Evolutionary conservation across 495 filamentous ascomycete genomes (phyloP).

Genomic region (Podospora comata): DNA sequence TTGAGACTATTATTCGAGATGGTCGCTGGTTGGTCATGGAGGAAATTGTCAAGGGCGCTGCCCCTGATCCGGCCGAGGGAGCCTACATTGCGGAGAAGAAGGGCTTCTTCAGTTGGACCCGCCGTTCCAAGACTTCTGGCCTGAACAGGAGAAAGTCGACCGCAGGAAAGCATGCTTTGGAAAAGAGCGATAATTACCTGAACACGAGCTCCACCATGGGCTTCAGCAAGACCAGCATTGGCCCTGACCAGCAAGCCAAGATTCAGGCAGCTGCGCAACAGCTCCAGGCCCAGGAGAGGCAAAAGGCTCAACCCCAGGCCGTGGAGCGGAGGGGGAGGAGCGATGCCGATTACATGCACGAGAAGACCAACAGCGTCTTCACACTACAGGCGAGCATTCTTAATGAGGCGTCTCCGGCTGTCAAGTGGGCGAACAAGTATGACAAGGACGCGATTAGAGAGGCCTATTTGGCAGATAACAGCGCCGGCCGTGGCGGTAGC

Average conservation of each 20-base stretch:
- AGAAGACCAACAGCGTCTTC: constrained; percentile 87
- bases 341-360: constrained; percentile 54
- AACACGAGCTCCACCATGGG: constrained; percentile 46
- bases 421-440: constrained; percentile 92
- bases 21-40: constrained; percentile 92
- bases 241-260: constrained; percentile 84
- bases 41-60: constrained; percentile 93
- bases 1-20: constrained; percentile 79
- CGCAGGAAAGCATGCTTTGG: constrained; percentile 41
- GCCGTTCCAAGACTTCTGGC: constrained; percentile 54
- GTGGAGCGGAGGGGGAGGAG: constrained; percentile 47
- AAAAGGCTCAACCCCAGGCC: constrained; percentile 49
- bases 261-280: constrained; percentile 86
- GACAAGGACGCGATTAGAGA: constrained; percentile 80
- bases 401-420: constrained; percentile 82
- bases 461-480: constrained; percentile 71
- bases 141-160: constrained; percentile 67
- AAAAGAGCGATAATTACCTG: constrained; percentile 31
- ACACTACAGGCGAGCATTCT: constrained; percentile 84
- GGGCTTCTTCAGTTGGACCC: constrained; percentile 79
- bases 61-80: constrained; percentile 75
- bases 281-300: constrained; percentile 61
- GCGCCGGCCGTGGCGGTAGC: constrained; percentile 60
- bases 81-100: constrained; percentile 95
- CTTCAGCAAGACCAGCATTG: constrained; percentile 83